phyloP scores from a whole-genome alignment of 164 flowering plant genomes.

The Aristolochia contorta region DNA sequence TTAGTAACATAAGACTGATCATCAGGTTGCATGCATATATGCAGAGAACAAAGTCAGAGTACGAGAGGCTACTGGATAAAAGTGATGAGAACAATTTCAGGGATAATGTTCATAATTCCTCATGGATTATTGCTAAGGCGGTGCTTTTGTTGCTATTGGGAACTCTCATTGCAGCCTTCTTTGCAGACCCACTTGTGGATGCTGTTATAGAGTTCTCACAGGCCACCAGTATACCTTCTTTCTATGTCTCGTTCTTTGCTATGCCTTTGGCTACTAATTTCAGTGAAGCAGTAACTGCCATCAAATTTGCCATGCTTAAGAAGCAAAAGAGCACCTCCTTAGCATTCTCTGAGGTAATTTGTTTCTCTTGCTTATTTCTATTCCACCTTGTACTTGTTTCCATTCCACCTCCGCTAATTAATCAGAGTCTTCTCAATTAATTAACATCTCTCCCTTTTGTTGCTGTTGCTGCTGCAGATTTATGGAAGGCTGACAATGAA shows the following conservation, averaged over 20 bases:
- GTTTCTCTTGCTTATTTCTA: neutral
- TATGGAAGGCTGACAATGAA: constrained; percentile 75
- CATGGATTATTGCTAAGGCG: constrained; percentile 25
- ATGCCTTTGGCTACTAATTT: constrained; percentile 38
- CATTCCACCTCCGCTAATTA: no score
- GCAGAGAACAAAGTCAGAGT: constrained; percentile 53
- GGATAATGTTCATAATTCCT: constrained; percentile 20
- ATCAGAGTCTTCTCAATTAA: no score
- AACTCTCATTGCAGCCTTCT: constrained; percentile 27
- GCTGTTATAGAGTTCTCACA: constrained; percentile 35
- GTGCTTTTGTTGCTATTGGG: constrained; percentile 28
- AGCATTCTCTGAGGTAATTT: constrained; percentile 51
- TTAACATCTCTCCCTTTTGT: neutral
- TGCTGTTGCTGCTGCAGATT: constrained; percentile 32
- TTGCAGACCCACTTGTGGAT: constrained; percentile 47
- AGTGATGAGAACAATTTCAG: constrained; percentile 55
- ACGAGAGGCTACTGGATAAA: constrained; percentile 32
- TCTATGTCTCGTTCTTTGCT: constrained; percentile 32
- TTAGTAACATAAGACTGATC: no score
- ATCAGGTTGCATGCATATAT: constrained; percentile 2
- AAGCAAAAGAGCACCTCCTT: constrained; percentile 30
- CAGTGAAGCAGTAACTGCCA: constrained; percentile 31
- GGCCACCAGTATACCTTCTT: constrained; percentile 34
- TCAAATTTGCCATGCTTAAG: constrained; percentile 27
- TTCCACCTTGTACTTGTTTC: no score